phyloP scores from a whole-genome alignment of 179 eudicot species.

The Amaranthus tricolor region DNA sequence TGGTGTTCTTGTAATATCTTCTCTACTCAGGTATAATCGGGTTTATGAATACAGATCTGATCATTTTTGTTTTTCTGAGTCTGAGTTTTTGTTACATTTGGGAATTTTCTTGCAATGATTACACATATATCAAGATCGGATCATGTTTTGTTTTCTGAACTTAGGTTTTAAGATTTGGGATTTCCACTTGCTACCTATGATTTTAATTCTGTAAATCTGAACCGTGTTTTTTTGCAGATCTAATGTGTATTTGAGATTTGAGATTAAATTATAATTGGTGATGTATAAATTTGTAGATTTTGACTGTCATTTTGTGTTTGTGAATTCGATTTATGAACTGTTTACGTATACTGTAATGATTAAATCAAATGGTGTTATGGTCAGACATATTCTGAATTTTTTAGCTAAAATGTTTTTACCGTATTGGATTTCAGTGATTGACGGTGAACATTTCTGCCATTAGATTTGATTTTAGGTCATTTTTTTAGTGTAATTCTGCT shows the following conservation, averaged over 20 bases:
- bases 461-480: not conserved
- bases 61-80: not conserved
- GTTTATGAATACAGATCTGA: not conserved
- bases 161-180: not conserved
- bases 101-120: too few relatives aligned
- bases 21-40: conserved; percentile 49
- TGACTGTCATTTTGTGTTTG: too few relatives aligned
- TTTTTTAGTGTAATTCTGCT: too few relatives aligned
- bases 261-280: not conserved
- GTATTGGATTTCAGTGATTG: not conserved
- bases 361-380: too few relatives aligned
- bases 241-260: not conserved
- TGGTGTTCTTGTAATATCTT: conserved; percentile 84
- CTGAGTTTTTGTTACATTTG: not conserved
- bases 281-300: not conserved
- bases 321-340: not conserved
- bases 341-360: not conserved
- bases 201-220: too few relatives aligned
- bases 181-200: too few relatives aligned
- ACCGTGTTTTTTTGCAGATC: not conserved
- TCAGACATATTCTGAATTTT: too few relatives aligned
- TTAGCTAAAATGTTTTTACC: too few relatives aligned
- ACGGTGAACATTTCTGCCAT: too few relatives aligned
- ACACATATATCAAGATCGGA: too few relatives aligned
- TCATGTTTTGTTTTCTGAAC: not conserved